Evolutionary conservation across 352 stramenopile genomes (phyloP), one percentile per base, ranked within the genome.

Genomic region (Phytophthora uliginosa): DNA sequence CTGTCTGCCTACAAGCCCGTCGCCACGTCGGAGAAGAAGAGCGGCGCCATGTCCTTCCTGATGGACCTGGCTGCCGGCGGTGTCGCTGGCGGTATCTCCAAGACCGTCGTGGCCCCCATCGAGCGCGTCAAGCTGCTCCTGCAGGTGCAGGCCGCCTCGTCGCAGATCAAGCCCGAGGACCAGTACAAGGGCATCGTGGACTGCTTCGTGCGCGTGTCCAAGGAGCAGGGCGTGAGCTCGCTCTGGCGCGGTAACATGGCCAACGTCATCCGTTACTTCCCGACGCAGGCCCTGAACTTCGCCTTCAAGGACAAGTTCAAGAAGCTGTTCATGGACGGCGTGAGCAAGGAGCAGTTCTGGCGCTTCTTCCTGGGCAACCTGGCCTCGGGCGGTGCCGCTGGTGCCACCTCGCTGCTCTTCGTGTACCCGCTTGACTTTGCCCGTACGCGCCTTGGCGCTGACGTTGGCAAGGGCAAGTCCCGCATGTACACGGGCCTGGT

Each of bases 281-380:
- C 93, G 50, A 97, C 88, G 48, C 93, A 98, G 86, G 93, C 92
- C 40, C 72, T 98, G 26, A 98, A 98, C 88, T 98, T 98, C 59
- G 90, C 92, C 64, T 97, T 98, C 81, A 98, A 97, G 89, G 93
- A 98, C 88, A 96, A 96, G 88, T 97, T 96, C 86, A 97, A 97
- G 77, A 90, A 94, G 83, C 60, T 97, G 34, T 97, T 95, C 78
- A 79, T 97, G 57, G 88, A 90, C 71, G 88, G 88, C 20, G 86
- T 95, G 20, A 94, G 89, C 83, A 99, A 99, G 88, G 98, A 95
- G 13, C 92, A 99, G 77, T 99, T 99, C 84, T 96, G 84, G 78
- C 97, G 98, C 71, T 99, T 99, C 93, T 99, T 99, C 88, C 47
- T 96, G 5, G 98, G 98, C 69, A 99, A 99, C 95, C 90, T 99